These are phyloP conservation scores for Ormosia semicastrata DNA, from an alignment of 306 rosid species.

Conservation along the genomic window DNA sequence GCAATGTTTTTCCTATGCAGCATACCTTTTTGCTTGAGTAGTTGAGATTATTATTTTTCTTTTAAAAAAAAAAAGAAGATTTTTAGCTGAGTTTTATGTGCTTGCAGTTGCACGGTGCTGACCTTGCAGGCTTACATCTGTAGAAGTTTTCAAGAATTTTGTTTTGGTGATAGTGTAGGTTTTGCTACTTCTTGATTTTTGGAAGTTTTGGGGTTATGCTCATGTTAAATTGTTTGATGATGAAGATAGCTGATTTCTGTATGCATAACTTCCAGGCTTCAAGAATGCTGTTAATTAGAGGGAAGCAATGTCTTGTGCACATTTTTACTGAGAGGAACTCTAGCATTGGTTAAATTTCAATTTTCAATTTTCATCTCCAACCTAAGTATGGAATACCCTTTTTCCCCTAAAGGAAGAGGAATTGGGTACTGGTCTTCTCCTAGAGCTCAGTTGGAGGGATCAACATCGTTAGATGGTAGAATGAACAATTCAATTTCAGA, in stretches of 20 bases:
- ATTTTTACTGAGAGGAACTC: conserved; percentile 12
- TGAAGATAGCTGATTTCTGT: conserved; percentile 16
- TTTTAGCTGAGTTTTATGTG: conserved; percentile 2
- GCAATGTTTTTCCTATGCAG: neutral
- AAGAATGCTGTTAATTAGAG: neutral
- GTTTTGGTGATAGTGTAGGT: neutral
- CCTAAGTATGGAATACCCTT: conserved; percentile 54
- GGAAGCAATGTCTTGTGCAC: conserved; percentile 6
- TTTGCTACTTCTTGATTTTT: conserved; percentile 17
- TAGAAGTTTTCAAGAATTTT: neutral
- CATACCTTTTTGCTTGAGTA: neutral
- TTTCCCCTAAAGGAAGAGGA: conserved; percentile 41
- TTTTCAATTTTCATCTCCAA: conserved; percentile 5
- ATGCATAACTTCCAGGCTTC: neutral
- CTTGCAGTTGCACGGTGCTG: neutral
- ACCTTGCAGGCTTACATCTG: neutral
- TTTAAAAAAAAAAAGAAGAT: neutral
- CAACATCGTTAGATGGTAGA: conserved; percentile 39
- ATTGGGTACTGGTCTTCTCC: conserved; percentile 48
- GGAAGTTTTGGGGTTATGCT: neutral
- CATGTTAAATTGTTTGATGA: conserved; percentile 24
- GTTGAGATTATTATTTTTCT: neutral
- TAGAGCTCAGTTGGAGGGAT: conserved; percentile 46
- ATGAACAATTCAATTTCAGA: conserved; percentile 44
- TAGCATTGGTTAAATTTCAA: conserved; percentile 1